Evolutionary conservation across 2,329 filamentous ascomycete genomes (phyloP).

Genomic region (Penicillium glabrum): DNA sequence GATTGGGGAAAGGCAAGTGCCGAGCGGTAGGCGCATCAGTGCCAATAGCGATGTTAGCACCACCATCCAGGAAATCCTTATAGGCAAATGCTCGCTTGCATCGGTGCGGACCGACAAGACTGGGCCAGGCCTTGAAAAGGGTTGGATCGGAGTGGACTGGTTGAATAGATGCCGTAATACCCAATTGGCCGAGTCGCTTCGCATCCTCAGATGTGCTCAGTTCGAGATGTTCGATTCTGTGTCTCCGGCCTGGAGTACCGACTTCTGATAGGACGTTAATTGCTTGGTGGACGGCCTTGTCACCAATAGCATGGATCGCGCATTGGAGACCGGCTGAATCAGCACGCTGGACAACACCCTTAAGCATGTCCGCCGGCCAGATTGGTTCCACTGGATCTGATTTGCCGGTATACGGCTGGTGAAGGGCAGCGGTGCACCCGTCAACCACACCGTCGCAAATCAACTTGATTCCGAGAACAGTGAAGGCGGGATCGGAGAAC

Average conservation of each 20-base stretch:
- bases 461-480: constrained; percentile 50
- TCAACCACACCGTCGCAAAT: constrained; percentile 54
- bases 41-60: constrained; percentile 48
- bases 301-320: constrained; percentile 55
- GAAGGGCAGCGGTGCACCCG: constrained; percentile 51
- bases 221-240: constrained; percentile 55
- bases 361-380: constrained; percentile 46
- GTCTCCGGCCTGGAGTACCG: constrained; percentile 42
- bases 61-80: constrained; percentile 49
- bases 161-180: constrained; percentile 46
- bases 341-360: constrained; percentile 46
- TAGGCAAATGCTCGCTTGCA: constrained; percentile 53
- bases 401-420: constrained; percentile 47
- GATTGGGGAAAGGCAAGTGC: constrained; percentile 46
- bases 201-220: constrained; percentile 50
- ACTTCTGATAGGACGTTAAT: constrained; percentile 47
- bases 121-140: constrained; percentile 50
- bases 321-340: constrained; percentile 48
- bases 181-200: constrained; percentile 45
- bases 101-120: constrained; percentile 45
- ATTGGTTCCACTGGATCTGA: constrained; percentile 45
- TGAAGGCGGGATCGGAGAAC: constrained; percentile 45
- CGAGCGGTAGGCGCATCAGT: constrained; percentile 52
- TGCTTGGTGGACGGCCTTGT: constrained; percentile 46
- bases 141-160: constrained; percentile 44